Evolutionary conservation across 495 filamentous ascomycete genomes (phyloP), one percentile per base, ranked within the genome.

Genomic region (Penicillium parvum): DNA sequence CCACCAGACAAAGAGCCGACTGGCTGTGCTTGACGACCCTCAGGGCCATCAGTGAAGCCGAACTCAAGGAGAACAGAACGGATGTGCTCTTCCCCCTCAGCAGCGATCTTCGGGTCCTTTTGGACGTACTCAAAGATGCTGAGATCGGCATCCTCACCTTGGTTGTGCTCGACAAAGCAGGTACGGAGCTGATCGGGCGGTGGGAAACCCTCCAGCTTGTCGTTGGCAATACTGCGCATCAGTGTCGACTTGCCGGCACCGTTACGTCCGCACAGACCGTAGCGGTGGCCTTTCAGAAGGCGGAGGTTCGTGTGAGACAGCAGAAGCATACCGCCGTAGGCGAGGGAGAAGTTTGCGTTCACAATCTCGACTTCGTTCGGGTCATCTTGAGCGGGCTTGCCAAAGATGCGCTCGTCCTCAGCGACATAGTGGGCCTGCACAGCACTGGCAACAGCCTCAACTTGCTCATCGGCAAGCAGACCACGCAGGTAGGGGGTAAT

Each of bases 81-180:
- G 53, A 99, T 95, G 33, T 87, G 82, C 46, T 91, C 86, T 21
- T 65, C 64, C 42, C 84, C 85, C 47, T 85, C 77, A n/a, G 78
- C 71, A 26, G 81, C 81, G 43, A 96, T 82, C 23, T 77, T 76
- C 2, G 88, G 88, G 57, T 96, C 90, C 54, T 91, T 89, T 28
- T 78, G 65, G 47, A 92, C 83, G 60, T 89, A 99, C 34, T 96
- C 88, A 9, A 95, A 73, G 58, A 99, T 96, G 62, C 81, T 96
- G 46, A 96, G 82, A 49, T 96, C 90, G 36, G 90, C 90, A 66
- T 95, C 90, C 64, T 96, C 94, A 47, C 90, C 90, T 66, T 97
- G 90, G 65, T 95, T 95, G 71, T 99, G 92, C 75, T 99, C 92
- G 15, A 99, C 92, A 50, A 97, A 99, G 70, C 94, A 99, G 21